Conservation (phyloP, 768 basidiomycete genomes). For the Russula lepida region DNA sequence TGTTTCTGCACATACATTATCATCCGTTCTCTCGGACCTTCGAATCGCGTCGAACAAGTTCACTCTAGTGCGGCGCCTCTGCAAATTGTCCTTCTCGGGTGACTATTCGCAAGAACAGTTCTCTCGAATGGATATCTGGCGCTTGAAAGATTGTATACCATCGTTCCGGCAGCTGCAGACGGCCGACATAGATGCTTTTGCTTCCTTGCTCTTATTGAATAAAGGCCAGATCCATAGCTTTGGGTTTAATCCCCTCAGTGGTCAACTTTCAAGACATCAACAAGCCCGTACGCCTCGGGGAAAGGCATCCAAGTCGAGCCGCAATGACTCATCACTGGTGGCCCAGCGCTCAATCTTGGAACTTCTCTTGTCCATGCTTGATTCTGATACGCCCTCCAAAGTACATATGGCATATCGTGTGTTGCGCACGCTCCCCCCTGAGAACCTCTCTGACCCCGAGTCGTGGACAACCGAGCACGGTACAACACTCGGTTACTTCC, state of each 20-base stretch:
- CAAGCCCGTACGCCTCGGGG: slow-evolving; percentile 21
- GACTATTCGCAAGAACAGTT: slow-evolving; percentile 41
- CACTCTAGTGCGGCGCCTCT: slow-evolving; percentile 59
- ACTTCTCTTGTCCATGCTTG: slow-evolving; percentile 16
- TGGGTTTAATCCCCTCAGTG: slow-evolving; percentile 39
- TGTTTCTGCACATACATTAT: slow-evolving; percentile 41
- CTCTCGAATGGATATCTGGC: slow-evolving; percentile 66
- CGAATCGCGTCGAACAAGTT: slow-evolving; percentile 71
- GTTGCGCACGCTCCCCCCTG: slow-evolving; percentile 13
- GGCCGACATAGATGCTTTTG: slow-evolving; percentile 67
- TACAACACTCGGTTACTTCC: slow-evolving; percentile 24
- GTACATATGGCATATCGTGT: slow-evolving; percentile 19
- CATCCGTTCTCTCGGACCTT: slow-evolving; percentile 47
- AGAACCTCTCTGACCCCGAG: slow-evolving; percentile 9
- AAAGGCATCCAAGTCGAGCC: slow-evolving; percentile 19
- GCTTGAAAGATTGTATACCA: slow-evolving; percentile 72
- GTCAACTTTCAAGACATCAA: slow-evolving; percentile 35
- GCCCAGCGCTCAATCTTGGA: slow-evolving; percentile 18
- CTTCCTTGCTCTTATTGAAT: slow-evolving; percentile 49
- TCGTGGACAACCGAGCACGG: slow-evolving; percentile 16
- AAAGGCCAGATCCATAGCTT: slow-evolving; percentile 58
- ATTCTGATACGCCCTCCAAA: slow-evolving; percentile 16
- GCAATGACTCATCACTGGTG: slow-evolving; percentile 26
- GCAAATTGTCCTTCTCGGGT: slow-evolving; percentile 36
- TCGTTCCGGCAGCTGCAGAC: slow-evolving; percentile 42